Evolutionary conservation across 768 basidiomycete genomes (phyloP), one percentile per base, ranked within the genome.

Genomic region (Rhodosporidiobolus sp.): DNA sequence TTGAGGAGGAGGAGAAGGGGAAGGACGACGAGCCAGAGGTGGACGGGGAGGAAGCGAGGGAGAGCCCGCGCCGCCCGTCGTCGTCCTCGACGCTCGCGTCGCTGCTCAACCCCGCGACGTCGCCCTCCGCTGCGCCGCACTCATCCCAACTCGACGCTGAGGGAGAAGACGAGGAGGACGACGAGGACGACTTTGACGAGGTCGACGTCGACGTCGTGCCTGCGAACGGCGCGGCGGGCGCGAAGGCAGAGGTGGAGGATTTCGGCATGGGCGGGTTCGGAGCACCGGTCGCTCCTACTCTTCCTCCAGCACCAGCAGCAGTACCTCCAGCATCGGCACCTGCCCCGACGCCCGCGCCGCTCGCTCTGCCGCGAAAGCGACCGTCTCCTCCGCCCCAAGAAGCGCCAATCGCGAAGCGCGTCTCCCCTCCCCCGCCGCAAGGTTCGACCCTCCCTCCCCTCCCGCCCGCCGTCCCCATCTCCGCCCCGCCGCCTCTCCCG

Each of bases 121-220:
- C 63, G 7, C 49, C 49, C 30, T 22, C 60, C 19, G 4, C 48
- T 19, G 14, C 16, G 2, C n/a, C 58, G 1, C 20, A 6, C 43
- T 45, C 58, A 12, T 46, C 30, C 43, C 54, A 10, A 8, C 24
- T 9, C 1, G 63, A 56, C 46, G 55, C 48, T 12, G 32, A 35
- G 1, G 59, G 32, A 28, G 43, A 19, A 1, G 54, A 56, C 11
- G 52, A 56, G 5, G 53, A 56, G 4, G 68, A 57, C 43, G 46
- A 63, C 46, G 68, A 65, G 3, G 55, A 58, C 38, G 64, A 69
- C 11, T 62, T 63, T 17, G 68, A 63, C 24, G 61, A 69, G 30
- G 68, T 61, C 30, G 26, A 5, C 38, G 46, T 46, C 46, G 46
- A 19, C 48, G 10, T 35, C 14, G 4, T 19, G 32, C 17, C 2